Evolutionary conservation across 2,329 filamentous ascomycete species (phyloP), one percentile per base, ranked within the genome.

Genomic region (Fusarium humuli): DNA sequence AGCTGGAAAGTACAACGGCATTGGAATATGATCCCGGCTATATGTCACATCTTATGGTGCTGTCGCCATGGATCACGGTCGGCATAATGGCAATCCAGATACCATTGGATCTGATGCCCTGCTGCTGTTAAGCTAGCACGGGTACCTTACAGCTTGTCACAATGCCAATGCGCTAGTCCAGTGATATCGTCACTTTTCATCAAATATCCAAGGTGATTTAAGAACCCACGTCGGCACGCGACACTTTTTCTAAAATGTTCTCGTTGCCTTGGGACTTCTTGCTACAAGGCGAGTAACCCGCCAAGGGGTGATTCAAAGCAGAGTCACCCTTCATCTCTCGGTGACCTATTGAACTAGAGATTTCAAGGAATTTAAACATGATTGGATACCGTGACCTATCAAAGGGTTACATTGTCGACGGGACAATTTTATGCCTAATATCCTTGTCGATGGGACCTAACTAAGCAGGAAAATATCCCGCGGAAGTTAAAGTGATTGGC

Each of bases 331-430:
- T 29, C 6, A 27, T 18, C 2, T 11, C 25, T 65, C 9, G 3
- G 27, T 65, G 60, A 60, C 50, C 57, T 40, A 4, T 16, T 30
- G 12, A 23, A 48, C 50, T 7, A 37, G 18, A 37, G 9, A 37
- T 4, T 37, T 37, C 0, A 5, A 32, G 11, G 18, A 30, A 41
- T 46, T 9, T 9, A 12, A 18, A 12, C 20, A 29, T 65, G 61
- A 65, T 45, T 53, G 40, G 29, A 25, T 14, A 25, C 50, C 45
- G 45, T 65, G 61, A 65, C 52, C 45, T 29, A 64, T 57, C 50
- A 32, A 11, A 64, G 37, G 29, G 61, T 64, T 49, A 64, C 61
- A 64, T 58, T 40, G 8, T 25, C n/a, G 18, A 27, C 25, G n/a
- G 25, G 18, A 16, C 37, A 16, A 22, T 16, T 7, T 16, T 23